phyloP scores from a whole-genome alignment of 495 filamentous ascomycete species.

The Trichoderma parareesei region DNA sequence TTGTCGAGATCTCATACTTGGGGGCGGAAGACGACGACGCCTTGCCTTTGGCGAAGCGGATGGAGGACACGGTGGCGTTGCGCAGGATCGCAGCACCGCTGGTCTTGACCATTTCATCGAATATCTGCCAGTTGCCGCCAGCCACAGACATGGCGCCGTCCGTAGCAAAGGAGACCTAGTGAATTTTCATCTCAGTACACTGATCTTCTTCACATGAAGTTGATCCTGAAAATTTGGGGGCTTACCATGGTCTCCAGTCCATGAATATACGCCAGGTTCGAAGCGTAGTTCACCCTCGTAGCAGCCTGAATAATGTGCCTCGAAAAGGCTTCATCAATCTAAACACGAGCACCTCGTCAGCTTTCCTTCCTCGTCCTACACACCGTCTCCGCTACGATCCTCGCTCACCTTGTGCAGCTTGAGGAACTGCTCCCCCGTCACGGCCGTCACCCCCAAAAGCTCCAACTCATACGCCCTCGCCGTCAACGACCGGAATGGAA shows the following conservation, averaged over 20 bases:
- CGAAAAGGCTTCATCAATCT: slow-evolving; percentile 59
- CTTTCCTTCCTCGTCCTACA: not conserved
- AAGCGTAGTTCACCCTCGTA: slow-evolving; percentile 92
- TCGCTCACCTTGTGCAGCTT: slow-evolving; percentile 49
- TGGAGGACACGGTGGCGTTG: slow-evolving; percentile 60
- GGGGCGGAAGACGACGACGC: slow-evolving; percentile 14
- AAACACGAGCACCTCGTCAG: not conserved
- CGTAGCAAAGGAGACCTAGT: slow-evolving; percentile 60
- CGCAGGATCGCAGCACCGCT: slow-evolving; percentile 53
- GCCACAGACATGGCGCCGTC: slow-evolving; percentile 71
- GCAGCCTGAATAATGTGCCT: slow-evolving; percentile 85
- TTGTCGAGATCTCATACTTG: slow-evolving; percentile 41
- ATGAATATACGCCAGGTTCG: slow-evolving; percentile 78
- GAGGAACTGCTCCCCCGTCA: slow-evolving; percentile 66
- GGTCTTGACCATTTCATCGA: slow-evolving; percentile 64
- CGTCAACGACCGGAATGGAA: slow-evolving; percentile 74
- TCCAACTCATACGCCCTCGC: slow-evolving; percentile 55
- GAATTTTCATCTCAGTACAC: slow-evolving; percentile 11
- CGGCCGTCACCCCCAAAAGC: slow-evolving; percentile 52
- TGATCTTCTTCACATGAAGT: not conserved
- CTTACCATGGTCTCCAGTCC: slow-evolving; percentile 89
- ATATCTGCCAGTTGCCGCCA: slow-evolving; percentile 95
- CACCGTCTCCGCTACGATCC: not conserved
- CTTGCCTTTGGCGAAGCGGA: slow-evolving; percentile 37
- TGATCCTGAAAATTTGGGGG: not conserved